Conservation (phyloP, 176 grass and related monocot species). For the Panicum miliaceum region DNA sequence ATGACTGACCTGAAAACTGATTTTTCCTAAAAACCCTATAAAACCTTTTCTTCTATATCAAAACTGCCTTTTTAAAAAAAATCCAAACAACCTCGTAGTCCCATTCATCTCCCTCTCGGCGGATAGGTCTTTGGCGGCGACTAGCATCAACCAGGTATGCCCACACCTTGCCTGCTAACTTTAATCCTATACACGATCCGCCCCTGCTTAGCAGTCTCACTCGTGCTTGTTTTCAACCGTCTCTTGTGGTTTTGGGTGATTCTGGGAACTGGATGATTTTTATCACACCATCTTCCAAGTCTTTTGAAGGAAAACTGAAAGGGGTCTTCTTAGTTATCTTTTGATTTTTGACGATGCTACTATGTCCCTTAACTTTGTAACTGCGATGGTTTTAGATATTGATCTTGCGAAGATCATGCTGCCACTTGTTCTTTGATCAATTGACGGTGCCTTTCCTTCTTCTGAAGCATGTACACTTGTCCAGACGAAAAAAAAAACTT, state of each 20-base stretch:
- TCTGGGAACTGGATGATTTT: not conserved
- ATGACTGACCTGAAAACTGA: not conserved
- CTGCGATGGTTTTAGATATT: not conserved
- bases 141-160: not conserved
- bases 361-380: not conserved
- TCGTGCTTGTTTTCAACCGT: not conserved
- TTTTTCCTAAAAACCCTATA: not conserved
- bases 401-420: not conserved
- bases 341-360: not conserved
- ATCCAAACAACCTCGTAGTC: not conserved
- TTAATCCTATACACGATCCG: not conserved
- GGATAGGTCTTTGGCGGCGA: not conserved
- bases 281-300: not conserved
- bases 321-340: not conserved
- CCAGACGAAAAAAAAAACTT: not conserved
- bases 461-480: not conserved
- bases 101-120: not conserved
- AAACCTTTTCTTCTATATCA: not conserved
- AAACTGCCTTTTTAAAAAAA: not conserved
- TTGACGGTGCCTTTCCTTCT: not conserved
- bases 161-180: not conserved
- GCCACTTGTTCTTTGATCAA: not conserved
- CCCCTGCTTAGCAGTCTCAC: not conserved
- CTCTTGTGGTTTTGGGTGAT: conserved; percentile 10
- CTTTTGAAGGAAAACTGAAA: not conserved